Conservation (phyloP, 2,329 filamentous ascomycete genomes). For the Didymella pomorum region DNA sequence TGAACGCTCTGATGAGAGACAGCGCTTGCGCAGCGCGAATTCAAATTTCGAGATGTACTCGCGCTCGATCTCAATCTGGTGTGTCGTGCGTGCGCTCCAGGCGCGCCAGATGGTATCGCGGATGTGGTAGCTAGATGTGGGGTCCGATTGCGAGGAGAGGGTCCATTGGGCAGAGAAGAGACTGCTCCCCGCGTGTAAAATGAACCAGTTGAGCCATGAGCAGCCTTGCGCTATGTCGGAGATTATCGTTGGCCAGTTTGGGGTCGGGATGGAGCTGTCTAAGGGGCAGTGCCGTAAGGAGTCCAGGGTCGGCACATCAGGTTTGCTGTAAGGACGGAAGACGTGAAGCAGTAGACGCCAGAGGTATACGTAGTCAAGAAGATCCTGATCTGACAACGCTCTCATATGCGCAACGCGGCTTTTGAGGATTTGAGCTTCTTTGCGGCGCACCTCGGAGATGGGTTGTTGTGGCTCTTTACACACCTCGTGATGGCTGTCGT, state of each 20-base stretch:
- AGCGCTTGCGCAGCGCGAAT: conserved; percentile 26
- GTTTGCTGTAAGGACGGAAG: conserved; percentile 25
- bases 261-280: not conserved
- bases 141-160: not conserved
- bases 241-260: conserved; percentile 23
- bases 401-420: conserved; percentile 17
- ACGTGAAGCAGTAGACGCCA: conserved; percentile 23
- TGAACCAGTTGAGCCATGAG: conserved; percentile 31
- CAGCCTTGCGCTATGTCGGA: conserved; percentile 26
- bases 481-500: conserved; percentile 3
- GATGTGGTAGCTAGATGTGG: not conserved
- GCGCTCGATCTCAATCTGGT: conserved; percentile 29
- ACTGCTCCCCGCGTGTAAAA: conserved; percentile 22
- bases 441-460: conserved; percentile 10
- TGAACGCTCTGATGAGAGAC: conserved; percentile 17
- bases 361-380: conserved; percentile 26
- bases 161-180: conserved; percentile 27
- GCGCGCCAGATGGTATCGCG: conserved; percentile 23
- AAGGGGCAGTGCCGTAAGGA: not conserved
- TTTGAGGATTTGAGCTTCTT: conserved; percentile 22
- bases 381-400: conserved; percentile 17
- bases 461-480: not conserved
- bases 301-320: not conserved
- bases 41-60: conserved; percentile 28
- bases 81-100: conserved; percentile 14